A percentile compares a stretch with the other conserved stretches of the same genome.
These are phyloP conservation scores for Capsicum baccatum DNA, from an alignment of 257 asterid species.

Conservation along the genomic window DNA sequence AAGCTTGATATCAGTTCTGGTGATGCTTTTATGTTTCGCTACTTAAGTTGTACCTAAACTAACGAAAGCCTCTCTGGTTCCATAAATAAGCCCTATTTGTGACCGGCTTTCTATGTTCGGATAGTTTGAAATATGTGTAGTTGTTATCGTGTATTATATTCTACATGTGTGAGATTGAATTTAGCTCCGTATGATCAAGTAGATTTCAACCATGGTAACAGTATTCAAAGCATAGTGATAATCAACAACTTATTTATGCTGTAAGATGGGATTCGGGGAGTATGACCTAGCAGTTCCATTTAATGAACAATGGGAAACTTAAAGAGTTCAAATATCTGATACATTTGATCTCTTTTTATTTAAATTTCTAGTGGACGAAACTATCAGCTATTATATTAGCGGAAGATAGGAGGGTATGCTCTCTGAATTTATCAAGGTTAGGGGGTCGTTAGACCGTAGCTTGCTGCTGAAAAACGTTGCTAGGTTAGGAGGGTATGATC, in stretches of 20 bases:
- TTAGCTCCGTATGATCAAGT: neutral
- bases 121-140: neutral
- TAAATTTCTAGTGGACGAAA: no score
- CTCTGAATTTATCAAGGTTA: no score
- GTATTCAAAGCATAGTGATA: neutral
- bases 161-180: neutral
- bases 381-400: no score
- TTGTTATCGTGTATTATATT: neutral
- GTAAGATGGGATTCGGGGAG: no score
- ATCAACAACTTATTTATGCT: neutral
- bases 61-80: neutral
- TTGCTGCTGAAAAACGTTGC: no score
- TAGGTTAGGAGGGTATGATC: no score
- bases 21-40: constrained; percentile 1
- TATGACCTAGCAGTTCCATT: no score
- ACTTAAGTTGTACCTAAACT: constrained; percentile 3
- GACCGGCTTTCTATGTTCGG: neutral
- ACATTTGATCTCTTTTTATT: no score
- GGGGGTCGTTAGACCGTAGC: no score
- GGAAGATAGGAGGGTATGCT: no score
- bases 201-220: neutral
- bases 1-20: neutral
- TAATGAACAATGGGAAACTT: no score
- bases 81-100: neutral
- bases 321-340: no score